phyloP scores from a whole-genome alignment of 148 eudicot species.

The Rhododendron simsii region DNA sequence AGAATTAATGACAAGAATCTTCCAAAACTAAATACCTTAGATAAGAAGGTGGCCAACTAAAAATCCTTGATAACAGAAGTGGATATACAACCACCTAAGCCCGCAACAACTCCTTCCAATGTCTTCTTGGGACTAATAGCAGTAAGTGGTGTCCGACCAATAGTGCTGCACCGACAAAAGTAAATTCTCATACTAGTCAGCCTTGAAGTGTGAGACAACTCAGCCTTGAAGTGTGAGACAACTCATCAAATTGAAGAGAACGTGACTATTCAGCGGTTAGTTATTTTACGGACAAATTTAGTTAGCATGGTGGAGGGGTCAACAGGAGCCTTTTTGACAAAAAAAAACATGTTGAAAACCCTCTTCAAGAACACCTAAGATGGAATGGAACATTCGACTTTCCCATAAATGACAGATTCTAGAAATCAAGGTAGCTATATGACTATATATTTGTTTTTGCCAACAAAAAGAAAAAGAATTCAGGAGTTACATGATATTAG shows the following conservation, averaged over 20 bases:
- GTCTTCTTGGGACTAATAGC: constrained; percentile 91
- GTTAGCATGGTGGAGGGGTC: background rate
- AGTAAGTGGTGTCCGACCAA: constrained; percentile 69
- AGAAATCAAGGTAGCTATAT: background rate
- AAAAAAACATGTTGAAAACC: background rate
- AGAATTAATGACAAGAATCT: background rate
- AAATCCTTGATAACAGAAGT: constrained; percentile 54
- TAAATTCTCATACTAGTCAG: background rate
- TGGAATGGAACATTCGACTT: background rate
- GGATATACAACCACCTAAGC: constrained; percentile 79
- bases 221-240: background rate
- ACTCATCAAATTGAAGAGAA: background rate
- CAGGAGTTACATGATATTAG: background rate
- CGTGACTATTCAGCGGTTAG: background rate
- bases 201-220: no score
- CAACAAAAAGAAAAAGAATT: background rate
- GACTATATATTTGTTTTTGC: background rate
- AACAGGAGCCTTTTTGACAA: background rate
- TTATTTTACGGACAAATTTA: background rate
- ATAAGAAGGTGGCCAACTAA: constrained; percentile 74
- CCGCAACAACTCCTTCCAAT: constrained; percentile 86
- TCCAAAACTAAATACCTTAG: constrained; percentile 38
- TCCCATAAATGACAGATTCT: background rate
- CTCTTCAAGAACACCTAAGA: background rate
- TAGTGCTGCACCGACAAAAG: background rate